These are phyloP conservation scores for Ajuga reptans DNA, from an alignment of 305 asterid species.

Conservation along the genomic window DNA sequence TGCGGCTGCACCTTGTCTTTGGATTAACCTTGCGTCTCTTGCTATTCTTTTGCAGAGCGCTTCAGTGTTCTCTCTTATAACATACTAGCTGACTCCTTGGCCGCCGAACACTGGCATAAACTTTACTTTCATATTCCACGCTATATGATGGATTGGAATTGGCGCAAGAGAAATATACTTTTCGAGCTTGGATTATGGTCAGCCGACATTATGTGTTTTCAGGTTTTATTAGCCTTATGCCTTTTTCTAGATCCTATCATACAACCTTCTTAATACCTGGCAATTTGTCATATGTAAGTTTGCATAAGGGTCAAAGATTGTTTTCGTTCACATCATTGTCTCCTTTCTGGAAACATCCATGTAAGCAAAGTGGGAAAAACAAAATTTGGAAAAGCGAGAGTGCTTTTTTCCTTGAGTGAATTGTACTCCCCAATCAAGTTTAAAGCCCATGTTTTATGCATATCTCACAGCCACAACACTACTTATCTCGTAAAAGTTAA, in stretches of 20 bases:
- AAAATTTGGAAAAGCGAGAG: no score
- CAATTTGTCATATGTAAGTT: background rate
- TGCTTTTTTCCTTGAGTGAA: no score
- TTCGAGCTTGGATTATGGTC: conserved; percentile 99
- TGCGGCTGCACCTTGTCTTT: background rate
- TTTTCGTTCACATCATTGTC: background rate
- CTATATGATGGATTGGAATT: conserved; percentile 74
- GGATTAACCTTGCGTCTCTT: conserved; percentile 17
- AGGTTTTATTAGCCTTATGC: conserved; percentile 47
- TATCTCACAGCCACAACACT: background rate
- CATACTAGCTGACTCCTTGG: conserved; percentile 85
- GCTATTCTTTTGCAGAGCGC: conserved; percentile 47
- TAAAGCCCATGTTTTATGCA: background rate
- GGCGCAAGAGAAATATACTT: conserved; percentile 69
- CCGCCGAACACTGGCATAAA: conserved; percentile 50
- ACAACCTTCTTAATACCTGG: conserved; percentile 2
- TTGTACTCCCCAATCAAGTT: no score
- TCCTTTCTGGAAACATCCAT: no score
- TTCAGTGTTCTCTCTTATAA: conserved; percentile 86
- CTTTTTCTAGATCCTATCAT: conserved; percentile 9
- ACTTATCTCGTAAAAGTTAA: background rate
- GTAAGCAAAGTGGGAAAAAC: no score
- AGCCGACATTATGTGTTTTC: conserved; percentile 86
- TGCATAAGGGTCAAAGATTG: background rate
- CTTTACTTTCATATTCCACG: conserved; percentile 82